Conservation (phyloP, 441 rosid genomes). For the Croton setiger region DNA sequence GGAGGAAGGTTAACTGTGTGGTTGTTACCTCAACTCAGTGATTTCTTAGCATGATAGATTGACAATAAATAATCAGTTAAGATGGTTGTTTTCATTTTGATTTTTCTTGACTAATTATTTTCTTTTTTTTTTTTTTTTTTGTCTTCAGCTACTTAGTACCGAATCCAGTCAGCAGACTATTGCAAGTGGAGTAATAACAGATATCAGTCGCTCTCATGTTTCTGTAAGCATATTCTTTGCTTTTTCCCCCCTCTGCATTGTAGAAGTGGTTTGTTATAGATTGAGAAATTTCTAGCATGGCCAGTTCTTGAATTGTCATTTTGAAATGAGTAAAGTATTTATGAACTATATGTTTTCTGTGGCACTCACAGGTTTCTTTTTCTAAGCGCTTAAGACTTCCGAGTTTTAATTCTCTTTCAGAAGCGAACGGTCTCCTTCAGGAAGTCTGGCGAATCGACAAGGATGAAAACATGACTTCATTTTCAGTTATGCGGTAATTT, state of each 20-base stretch:
- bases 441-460: slow-evolving; percentile 82
- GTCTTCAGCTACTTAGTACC: slow-evolving; percentile 64
- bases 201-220: slow-evolving; percentile 64
- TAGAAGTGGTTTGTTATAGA: slow-evolving; percentile 9
- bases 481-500: slow-evolving; percentile 80
- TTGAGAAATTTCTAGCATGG: slow-evolving; percentile 7
- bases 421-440: slow-evolving; percentile 45
- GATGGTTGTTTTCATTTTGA: not conserved
- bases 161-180: slow-evolving; percentile 53
- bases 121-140: slow-evolving; percentile 8
- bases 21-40: not conserved
- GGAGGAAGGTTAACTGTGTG: not conserved
- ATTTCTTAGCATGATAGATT: not conserved
- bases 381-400: slow-evolving; percentile 83
- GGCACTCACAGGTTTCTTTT: slow-evolving; percentile 62
- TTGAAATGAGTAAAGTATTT: slow-evolving; percentile 19
- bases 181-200: slow-evolving; percentile 75
- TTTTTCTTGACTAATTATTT: slow-evolving; percentile 15
- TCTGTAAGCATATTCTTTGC: slow-evolving; percentile 55
- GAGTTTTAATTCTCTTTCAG: slow-evolving; percentile 44
- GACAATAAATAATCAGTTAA: not conserved
- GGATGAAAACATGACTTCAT: slow-evolving; percentile 76
- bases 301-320: slow-evolving; percentile 13
- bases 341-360: slow-evolving; percentile 24
- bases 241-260: slow-evolving; percentile 8